Evolutionary conservation across 495 filamentous ascomycete species (phyloP).

Genomic region (Entonaema liquescens): DNA sequence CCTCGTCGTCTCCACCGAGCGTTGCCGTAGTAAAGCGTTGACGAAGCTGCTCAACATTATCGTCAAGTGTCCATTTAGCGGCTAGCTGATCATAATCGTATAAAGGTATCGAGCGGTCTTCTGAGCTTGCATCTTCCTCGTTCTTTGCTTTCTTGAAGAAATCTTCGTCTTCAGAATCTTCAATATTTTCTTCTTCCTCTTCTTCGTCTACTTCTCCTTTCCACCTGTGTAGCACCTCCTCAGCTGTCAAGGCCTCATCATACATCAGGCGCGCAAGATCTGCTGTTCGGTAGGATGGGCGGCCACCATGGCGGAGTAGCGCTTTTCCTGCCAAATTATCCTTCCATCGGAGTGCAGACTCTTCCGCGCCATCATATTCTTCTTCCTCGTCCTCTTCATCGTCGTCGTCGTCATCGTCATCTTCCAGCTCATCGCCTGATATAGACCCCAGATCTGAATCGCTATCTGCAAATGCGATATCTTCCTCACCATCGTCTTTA

Average conservation of each 20-base stretch:
- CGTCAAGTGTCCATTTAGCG: conserved; percentile 81
- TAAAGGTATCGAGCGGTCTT: conserved; percentile 79
- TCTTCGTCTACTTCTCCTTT: conserved; percentile 73
- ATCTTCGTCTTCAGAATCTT: conserved; percentile 80
- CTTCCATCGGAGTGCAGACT: conserved; percentile 80
- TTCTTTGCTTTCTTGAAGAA: conserved; percentile 76
- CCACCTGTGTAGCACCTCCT: conserved; percentile 81
- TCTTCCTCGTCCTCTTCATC: conserved; percentile 60
- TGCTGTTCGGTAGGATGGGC: conserved; percentile 72
- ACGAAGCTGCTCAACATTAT: conserved; percentile 77
- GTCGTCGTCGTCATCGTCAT: conserved; percentile 58
- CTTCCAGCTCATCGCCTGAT: conserved; percentile 72
- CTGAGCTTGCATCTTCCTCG: conserved; percentile 67
- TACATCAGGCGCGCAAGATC: conserved; percentile 91
- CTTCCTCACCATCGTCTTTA: conserved; percentile 59
- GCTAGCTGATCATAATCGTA: conserved; percentile 85
- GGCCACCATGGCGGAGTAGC: conserved; percentile 71
- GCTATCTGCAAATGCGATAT: conserved; percentile 89
- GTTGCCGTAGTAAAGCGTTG: conserved; percentile 77
- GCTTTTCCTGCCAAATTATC: conserved; percentile 82
- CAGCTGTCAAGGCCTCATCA: conserved; percentile 77
- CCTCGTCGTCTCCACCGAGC: conserved; percentile 61
- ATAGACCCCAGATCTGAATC: conserved; percentile 95
- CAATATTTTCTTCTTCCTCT: conserved; percentile 59
- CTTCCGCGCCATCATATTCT: conserved; percentile 67